Conservation (phyloP, 345 rosid species). For the Aethionema arabicum region DNA sequence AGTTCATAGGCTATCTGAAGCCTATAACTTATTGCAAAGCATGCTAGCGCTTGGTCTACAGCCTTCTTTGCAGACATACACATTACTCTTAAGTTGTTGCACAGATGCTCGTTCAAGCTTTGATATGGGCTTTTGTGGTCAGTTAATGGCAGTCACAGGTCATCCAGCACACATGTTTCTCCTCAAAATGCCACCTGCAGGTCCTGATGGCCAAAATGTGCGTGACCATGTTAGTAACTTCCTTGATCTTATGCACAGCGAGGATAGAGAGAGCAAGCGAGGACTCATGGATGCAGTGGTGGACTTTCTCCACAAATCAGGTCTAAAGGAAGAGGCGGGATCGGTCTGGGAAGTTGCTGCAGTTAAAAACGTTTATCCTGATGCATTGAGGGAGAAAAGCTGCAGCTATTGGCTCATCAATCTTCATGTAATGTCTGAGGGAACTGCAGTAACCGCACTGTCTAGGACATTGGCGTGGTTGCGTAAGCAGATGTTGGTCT, state of each 20-base stretch:
- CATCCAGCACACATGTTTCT: conserved; percentile 89
- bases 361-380: conserved; percentile 78
- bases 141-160: conserved; percentile 81
- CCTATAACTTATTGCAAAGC: conserved; percentile 69
- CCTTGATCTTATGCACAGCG: conserved; percentile 89
- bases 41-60: conserved; percentile 69
- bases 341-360: conserved; percentile 96
- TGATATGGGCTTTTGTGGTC: conserved; percentile 75
- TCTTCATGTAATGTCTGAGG: conserved; percentile 97
- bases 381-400: conserved; percentile 76
- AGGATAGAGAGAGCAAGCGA: conserved; percentile 97
- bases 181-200: conserved; percentile 76
- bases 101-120: conserved; percentile 70
- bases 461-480: conserved; percentile 93
- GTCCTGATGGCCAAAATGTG: conserved; percentile 92
- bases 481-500: conserved; percentile 68
- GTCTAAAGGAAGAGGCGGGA: conserved; percentile 93
- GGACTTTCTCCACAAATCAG: conserved; percentile 95
- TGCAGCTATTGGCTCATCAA: conserved; percentile 91
- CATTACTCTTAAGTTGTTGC: conserved; percentile 84
- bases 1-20: conserved; percentile 67
- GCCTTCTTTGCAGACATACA: conserved; percentile 85
- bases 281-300: conserved; percentile 93
- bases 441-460: conserved; percentile 81
- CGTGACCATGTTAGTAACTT: conserved; percentile 73